These are phyloP conservation scores for Elongisporangium senticosum DNA, from an alignment of 352 stramenopile species.

Conservation along the genomic window DNA sequence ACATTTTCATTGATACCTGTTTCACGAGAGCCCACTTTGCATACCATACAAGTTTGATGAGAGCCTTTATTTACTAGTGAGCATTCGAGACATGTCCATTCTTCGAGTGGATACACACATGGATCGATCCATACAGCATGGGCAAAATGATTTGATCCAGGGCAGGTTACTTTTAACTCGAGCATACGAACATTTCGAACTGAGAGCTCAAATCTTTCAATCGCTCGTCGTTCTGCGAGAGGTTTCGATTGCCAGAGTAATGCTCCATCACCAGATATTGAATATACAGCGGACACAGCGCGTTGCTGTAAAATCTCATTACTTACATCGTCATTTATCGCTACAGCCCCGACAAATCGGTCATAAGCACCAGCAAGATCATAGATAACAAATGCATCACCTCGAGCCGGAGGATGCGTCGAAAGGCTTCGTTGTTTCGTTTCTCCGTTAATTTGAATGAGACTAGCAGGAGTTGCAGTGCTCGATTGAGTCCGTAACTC, in stretches of 20 bases:
- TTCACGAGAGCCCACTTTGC: slow-evolving; percentile 23
- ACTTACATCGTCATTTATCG: slow-evolving; percentile 70
- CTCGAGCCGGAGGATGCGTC: slow-evolving; percentile 64
- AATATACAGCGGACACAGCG: slow-evolving; percentile 52
- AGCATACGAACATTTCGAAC: slow-evolving; percentile 67
- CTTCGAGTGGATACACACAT: slow-evolving; percentile 52
- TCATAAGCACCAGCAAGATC: slow-evolving; percentile 62
- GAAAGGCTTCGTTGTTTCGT: slow-evolving; percentile 70
- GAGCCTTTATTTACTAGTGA: slow-evolving; percentile 67
- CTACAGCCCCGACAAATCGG: slow-evolving; percentile 45
- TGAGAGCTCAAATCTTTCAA: slow-evolving; percentile 57
- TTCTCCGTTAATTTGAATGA: slow-evolving; percentile 60
- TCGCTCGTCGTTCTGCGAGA: slow-evolving; percentile 24
- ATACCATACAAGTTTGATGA: slow-evolving; percentile 43
- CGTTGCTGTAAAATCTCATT: slow-evolving; percentile 55
- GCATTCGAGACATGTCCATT: slow-evolving; percentile 68
- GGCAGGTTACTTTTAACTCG: slow-evolving; percentile 59
- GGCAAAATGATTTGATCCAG: slow-evolving; percentile 71
- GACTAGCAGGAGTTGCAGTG: slow-evolving; percentile 13
- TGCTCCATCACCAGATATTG: slow-evolving; percentile 63
- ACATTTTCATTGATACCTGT: slow-evolving; percentile 2
- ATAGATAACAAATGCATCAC: slow-evolving; percentile 78
- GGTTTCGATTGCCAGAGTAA: slow-evolving; percentile 74
- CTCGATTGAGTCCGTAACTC: slow-evolving; percentile 12
- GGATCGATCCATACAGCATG: slow-evolving; percentile 82